Evolutionary conservation across 148 eudicot genomes (phyloP).

Genomic region (Chenopodium album): DNA sequence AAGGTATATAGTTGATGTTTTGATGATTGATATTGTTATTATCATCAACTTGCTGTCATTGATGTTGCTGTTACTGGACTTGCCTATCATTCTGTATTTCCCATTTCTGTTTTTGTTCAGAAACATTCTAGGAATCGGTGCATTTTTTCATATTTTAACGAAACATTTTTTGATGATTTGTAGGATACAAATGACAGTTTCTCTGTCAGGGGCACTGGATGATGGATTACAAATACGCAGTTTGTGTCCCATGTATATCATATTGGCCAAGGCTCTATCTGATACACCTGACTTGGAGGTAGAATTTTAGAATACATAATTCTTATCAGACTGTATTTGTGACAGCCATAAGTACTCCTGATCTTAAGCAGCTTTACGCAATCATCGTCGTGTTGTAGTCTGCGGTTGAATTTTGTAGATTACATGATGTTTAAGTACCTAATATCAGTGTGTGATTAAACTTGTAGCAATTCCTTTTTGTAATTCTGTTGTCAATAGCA

Average conservation of each 20-base stretch:
- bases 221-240: constrained; percentile 54
- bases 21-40: not conserved
- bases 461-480: constrained; percentile 21
- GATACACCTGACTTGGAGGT: constrained; percentile 59
- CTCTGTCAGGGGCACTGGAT: constrained; percentile 48
- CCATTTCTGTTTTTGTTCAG: not conserved
- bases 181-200: constrained; percentile 79
- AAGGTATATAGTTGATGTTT: constrained; percentile 39
- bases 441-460: constrained; percentile 3
- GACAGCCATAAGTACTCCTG: constrained; percentile 10
- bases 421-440: not conserved
- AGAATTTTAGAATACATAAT: constrained; percentile 17
- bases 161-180: constrained; percentile 9
- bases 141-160: constrained; percentile 21
- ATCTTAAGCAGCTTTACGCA: not conserved
- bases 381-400: not conserved
- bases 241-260: constrained; percentile 62
- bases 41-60: not conserved
- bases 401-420: constrained; percentile 6
- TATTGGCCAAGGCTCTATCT: constrained; percentile 67
- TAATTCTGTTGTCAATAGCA: constrained; percentile 57
- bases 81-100: not conserved
- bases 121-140: not conserved
- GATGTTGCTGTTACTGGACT: not conserved
- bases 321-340: not conserved